Conservation (phyloP, 164 flowering plant species). For the Vitis rotundifolia region DNA sequence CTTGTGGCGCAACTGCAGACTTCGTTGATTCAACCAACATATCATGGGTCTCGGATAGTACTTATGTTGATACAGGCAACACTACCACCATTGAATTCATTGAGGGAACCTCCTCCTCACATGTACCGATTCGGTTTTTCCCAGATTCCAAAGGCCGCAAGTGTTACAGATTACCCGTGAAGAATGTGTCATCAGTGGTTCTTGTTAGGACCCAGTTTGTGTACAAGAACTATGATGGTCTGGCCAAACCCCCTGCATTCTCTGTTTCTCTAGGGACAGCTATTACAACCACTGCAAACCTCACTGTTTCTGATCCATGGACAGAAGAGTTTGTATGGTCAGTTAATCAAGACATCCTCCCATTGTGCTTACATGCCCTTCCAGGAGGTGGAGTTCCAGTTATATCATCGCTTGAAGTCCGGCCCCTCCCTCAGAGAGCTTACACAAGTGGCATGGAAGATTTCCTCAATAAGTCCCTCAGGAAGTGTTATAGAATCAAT, state of each 20-base stretch:
- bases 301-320: conserved; percentile 65
- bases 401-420: conserved; percentile 71
- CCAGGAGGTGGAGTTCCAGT: conserved; percentile 68
- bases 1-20: conserved; percentile 58
- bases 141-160: conserved; percentile 46
- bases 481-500: conserved; percentile 62
- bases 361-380: conserved; percentile 60
- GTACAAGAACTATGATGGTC: conserved; percentile 78
- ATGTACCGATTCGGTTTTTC: conserved; percentile 58
- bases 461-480: conserved; percentile 39
- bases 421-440: conserved; percentile 72
- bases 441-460: conserved; percentile 47
- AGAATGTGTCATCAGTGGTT: conserved; percentile 46
- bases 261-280: conserved; percentile 80
- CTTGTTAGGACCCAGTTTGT: conserved; percentile 71
- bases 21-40: conserved; percentile 60
- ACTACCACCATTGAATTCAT: conserved; percentile 32
- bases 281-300: conserved; percentile 41
- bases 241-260: conserved; percentile 64
- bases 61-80: conserved; percentile 51
- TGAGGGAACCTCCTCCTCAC: conserved; percentile 41
- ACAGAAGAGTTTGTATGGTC: conserved; percentile 80
- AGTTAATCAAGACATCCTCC: conserved; percentile 45
- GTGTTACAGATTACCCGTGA: conserved; percentile 61
- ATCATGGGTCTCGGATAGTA: conserved; percentile 61